Evolutionary conservation across 164 flowering plant genomes (phyloP).

Genomic region (Platanus orientalis): DNA sequence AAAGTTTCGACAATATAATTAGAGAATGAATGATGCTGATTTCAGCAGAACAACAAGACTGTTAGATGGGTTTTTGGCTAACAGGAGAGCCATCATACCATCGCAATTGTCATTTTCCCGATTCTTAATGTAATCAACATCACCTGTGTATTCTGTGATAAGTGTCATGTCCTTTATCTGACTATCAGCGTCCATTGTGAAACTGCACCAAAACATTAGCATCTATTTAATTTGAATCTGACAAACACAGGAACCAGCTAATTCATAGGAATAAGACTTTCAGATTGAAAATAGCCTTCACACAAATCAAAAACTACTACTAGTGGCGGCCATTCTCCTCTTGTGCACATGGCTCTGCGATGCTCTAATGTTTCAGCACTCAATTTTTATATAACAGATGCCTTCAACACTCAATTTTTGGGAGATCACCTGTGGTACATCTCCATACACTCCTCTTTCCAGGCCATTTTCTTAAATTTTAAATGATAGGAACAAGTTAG

Average conservation of each 20-base stretch:
- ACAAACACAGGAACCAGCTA: not conserved
- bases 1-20: conserved; percentile 3
- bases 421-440: no score
- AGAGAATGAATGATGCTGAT: conserved; percentile 2
- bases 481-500: no score
- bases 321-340: conserved; percentile 77
- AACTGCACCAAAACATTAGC: conserved; percentile 37
- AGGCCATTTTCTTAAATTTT: no score
- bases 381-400: no score
- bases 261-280: not conserved
- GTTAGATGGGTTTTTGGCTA: conserved; percentile 45
- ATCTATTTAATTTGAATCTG: not conserved
- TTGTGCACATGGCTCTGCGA: conserved; percentile 50
- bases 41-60: conserved; percentile 51
- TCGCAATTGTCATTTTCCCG: conserved; percentile 89
- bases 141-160: conserved; percentile 86
- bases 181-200: conserved; percentile 87
- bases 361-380: conserved; percentile 45
- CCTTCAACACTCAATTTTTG: no score
- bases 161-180: conserved; percentile 74
- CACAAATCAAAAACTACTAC: conserved; percentile 51
- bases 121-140: conserved; percentile 78
- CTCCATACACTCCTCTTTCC: not conserved
- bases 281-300: conserved; percentile 55
- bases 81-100: conserved; percentile 75